Evolutionary conservation across 2,329 filamentous ascomycete genomes (phyloP), one percentile per base, ranked within the genome.

Genomic region (Dactylellina drechsleri): DNA sequence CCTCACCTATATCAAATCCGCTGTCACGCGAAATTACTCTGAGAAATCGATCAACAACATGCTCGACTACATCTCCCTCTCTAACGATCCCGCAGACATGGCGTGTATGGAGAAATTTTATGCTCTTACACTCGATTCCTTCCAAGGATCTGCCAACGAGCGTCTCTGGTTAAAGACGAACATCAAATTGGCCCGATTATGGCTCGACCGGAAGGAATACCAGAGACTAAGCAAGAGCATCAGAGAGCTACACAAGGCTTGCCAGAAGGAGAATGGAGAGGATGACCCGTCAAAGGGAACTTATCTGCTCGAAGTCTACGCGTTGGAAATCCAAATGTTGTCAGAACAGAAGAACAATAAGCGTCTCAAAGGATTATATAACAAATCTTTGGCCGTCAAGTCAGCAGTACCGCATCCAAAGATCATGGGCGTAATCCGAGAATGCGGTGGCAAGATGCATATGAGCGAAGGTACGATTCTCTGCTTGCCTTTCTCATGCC

Each of bases 21-120:
- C 94, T 6, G 94, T 99, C 54, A 98, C 95, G 47, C 89, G 95
- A 77, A 99, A 98, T 83, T 98, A 98, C 83, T 97, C 95, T 0
- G 95, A 99, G 83, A 98, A 98, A 82, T 98, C 94, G 12, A 97
- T 99, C 84, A 98, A 98, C 84, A 98, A 97, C 82, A 97, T 99
- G 90, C 89, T 99, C 54, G 95, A 98, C 83, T 96, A 91, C 81
- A 95, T 99, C 78, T 91, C 88, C n/a, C 86, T 88, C 12, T 86
- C 90, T 45, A 90, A 90, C 68, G 88, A 90, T 77, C 86, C 89
- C 75, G 87, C 89, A 6, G 88, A 89, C 50, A 91, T 90, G 80
- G 85, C 87, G 77, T 94, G 90, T 82, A 96, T 98, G 89, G 94
- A 97, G 82, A 87, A 92, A 77, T 97, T 99, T 85, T 99, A 98